Base-by-base conservation (phyloP, 1,284 basidiomycete species). In the Ceratorhiza oryzae-sativae region DNA sequence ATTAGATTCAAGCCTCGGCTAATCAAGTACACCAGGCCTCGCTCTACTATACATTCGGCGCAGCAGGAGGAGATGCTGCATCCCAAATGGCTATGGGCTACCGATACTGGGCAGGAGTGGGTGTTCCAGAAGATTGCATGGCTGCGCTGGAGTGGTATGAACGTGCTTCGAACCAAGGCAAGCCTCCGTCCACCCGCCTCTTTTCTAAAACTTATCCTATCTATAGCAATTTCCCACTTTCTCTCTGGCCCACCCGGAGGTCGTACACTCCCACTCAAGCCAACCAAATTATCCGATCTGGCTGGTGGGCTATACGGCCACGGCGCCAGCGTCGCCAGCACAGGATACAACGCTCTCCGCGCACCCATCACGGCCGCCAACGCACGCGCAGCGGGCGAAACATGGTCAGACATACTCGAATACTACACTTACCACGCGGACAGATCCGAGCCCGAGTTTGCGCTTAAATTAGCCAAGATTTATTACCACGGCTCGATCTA, bases 351-450 rank as follows among this genome's bases (percentile, higher is more conserved):
- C 77, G 84, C 86, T 0, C 82, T 87, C 15, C 80, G 89, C 60
- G 87, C 93, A 20, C 90, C 92, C 9, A 91, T 97, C 74, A 91
- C 91, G 79, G 95, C 95, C 1, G 91, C 91, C 15, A 81, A 89
- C 41, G 90, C 93, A 32, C 87, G 88, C 20, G 89, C 90, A 4
- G 90, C 93, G 0, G 94, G 94, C 27, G 94, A 96, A 79, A 95
- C 92, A 1, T 95, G 93, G 88, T 90, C 92, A 73, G 95, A 97
- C 77, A 87, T 97, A 41, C 84, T 98, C 34, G 95, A 97, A 79
- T 96, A 94, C 79, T 95, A 94, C 77, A 85, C 94, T 91, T 98
- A 95, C 81, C 95, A 96, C 72, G 93, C 95, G 13, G 94, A 97
- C 77, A 88, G 94, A 18, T 92, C 92, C 18, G 93, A 95, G 77